A percentile compares a stretch with the other conserved stretches of the same genome.
Evolutionary conservation across 148 eudicot species (phyloP).

Genomic region (Chenopodium suecicum): DNA sequence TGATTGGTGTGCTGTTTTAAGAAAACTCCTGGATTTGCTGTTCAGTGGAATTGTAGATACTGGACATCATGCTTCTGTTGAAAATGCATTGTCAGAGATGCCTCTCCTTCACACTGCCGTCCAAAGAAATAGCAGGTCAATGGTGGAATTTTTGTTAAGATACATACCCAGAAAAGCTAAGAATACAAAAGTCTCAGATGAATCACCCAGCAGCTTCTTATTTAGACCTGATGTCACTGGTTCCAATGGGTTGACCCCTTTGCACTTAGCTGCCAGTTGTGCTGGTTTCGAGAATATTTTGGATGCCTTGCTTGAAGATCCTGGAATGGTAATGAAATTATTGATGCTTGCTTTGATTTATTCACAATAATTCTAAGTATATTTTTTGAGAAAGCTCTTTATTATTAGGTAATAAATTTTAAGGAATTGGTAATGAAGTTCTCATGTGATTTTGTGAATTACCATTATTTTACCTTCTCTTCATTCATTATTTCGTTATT

Average conservation of each 20-base stretch:
- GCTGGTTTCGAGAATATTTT: slow-evolving; percentile 61
- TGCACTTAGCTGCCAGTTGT: slow-evolving; percentile 77
- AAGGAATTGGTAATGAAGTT: neutral
- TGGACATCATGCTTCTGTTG: slow-evolving; percentile 45
- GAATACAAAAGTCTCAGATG: slow-evolving; percentile 21
- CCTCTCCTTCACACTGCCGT: slow-evolving; percentile 85
- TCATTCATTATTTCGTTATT: neutral
- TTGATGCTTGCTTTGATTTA: neutral
- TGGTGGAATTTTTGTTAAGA: slow-evolving; percentile 68
- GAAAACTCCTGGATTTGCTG: slow-evolving; percentile 61
- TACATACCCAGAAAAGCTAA: slow-evolving; percentile 39
- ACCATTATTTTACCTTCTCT: neutral
- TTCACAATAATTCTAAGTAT: too few species aligned
- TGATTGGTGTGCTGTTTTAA: slow-evolving; percentile 84
- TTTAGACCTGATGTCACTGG: slow-evolving; percentile 77
- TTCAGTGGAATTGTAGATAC: slow-evolving; percentile 59
- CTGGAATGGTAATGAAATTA: slow-evolving; percentile 57
- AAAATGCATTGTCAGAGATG: slow-evolving; percentile 52
- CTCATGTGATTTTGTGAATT: neutral
- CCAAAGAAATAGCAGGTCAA: slow-evolving; percentile 54
- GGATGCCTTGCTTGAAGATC: slow-evolving; percentile 93
- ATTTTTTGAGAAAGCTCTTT: too few species aligned
- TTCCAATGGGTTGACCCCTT: slow-evolving; percentile 90
- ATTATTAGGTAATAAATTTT: neutral
- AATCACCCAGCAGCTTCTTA: slow-evolving; percentile 28